phyloP scores from a whole-genome alignment of 495 filamentous ascomycete genomes.

The Terfezia claveryi region DNA sequence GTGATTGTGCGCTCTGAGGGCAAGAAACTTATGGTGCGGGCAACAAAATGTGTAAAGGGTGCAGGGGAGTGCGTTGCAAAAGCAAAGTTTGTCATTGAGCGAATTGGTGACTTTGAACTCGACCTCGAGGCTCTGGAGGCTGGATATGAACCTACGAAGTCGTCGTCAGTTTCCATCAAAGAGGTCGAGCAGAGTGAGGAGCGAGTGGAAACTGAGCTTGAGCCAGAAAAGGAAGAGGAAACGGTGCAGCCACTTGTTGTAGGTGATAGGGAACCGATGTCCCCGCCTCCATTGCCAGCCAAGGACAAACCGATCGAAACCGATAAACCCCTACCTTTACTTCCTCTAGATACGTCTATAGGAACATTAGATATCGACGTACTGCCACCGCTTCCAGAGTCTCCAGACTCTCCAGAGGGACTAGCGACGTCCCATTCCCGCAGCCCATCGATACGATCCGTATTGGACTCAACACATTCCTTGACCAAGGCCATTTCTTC shows the following conservation, averaged over 20 bases:
- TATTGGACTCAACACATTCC: not conserved
- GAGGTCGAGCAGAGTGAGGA: not conserved
- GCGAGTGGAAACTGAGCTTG: not conserved
- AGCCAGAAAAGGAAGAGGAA: not conserved
- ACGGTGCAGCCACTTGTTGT: not conserved
- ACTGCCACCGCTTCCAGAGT: not conserved
- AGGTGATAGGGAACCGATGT: conserved; percentile 10
- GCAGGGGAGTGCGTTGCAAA: conserved; percentile 80
- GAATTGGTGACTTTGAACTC: conserved; percentile 85
- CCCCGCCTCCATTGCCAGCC: conserved; percentile 17
- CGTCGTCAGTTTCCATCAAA: not conserved
- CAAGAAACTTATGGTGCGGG: conserved; percentile 51
- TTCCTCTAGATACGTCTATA: not conserved
- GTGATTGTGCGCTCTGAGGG: conserved; percentile 65
- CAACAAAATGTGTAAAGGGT: conserved; percentile 72
- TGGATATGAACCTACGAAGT: not conserved
- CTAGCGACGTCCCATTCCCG: not conserved
- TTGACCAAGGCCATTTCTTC: not conserved
- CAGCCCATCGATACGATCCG: not conserved
- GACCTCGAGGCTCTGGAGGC: conserved; percentile 22
- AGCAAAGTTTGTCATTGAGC: conserved; percentile 64
- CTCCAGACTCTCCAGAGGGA: not conserved
- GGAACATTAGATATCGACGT: not conserved
- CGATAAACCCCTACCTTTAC: not conserved
- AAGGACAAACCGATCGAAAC: conserved; percentile 1